Evolutionary conservation across 169 alveolate species (phyloP), one percentile per base, ranked within the genome.

Genomic region (Plasmodium vivax): DNA sequence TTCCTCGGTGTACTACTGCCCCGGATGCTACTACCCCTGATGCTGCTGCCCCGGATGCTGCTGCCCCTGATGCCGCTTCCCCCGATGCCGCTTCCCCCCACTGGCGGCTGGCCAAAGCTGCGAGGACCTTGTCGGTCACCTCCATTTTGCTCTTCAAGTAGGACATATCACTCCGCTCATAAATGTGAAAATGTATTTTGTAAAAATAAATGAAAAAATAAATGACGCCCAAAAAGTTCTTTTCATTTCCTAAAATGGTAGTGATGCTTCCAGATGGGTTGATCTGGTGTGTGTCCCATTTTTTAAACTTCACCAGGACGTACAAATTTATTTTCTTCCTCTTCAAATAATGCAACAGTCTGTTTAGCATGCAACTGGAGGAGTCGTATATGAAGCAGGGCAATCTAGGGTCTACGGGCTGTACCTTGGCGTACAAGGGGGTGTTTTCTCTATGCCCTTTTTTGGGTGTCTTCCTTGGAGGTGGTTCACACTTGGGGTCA

Each of bases 321-420:
- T 80, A 90, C 36, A 90, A 62, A 90, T 79, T 90, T 32, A 58
- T 62, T 47, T 90, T 90, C 72, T 90, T 81, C 41, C 47, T 90
- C 72, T 81, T 79, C n/a, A 90, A 36, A 90, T 90, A 58, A 32
- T 41, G 34, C 14, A 90, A 79, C 12, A 90, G 14, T 12, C 36
- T 74, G 19, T 90, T 90, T 79, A 47, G 30, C 23, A 68, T 80
- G 51, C 4, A 2, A 56, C 82, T 62, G 1, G 73, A 79, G 5
- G 68, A 14, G 38, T 90, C 91, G 83, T 90, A 90, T 38, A 90
- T 90, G 74, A 90, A 90, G 34, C 94, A 90, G 5, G 94, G 94
- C 7, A 90, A 27, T 14, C 94, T 79, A 4, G 90, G 8, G 77
- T 90, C 94, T 4, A 10, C 4, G 16, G 94, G 84, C 30, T 90